These are phyloP conservation scores for Claviceps sp. DNA, from an alignment of 2,329 filamentous ascomycete species.

Conservation along the genomic window DNA sequence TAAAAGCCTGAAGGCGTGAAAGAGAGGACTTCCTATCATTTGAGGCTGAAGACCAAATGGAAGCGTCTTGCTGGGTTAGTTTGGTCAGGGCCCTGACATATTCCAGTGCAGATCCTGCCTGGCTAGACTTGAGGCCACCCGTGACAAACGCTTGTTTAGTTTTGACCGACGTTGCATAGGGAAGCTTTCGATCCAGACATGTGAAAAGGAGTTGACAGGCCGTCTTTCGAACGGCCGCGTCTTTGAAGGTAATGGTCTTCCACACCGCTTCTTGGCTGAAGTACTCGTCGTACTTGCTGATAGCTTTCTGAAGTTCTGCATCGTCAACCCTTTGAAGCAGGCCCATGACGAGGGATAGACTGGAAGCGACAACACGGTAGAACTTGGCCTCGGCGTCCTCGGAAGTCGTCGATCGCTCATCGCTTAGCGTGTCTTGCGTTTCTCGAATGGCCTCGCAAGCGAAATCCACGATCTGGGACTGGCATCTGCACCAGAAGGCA, in stretches of 20 bases:
- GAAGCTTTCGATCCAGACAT: constrained; percentile 33
- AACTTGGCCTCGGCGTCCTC: constrained; percentile 85
- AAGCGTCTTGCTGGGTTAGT: constrained; percentile 51
- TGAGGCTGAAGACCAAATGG: constrained; percentile 53
- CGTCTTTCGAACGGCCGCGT: constrained; percentile 36
- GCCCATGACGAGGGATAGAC: constrained; percentile 40
- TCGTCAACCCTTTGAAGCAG: constrained; percentile 32
- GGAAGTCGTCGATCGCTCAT: constrained; percentile 68
- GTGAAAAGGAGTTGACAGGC: constrained; percentile 36
- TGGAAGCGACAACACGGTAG: constrained; percentile 52
- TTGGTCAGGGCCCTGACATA: constrained; percentile 53
- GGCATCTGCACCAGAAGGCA: constrained; percentile 70
- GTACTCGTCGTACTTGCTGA: constrained; percentile 49
- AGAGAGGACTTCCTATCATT: constrained; percentile 40
- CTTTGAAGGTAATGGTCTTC: constrained; percentile 52
- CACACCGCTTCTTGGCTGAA: constrained; percentile 55
- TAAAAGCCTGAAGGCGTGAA: constrained; percentile 51
- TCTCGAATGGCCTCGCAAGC: constrained; percentile 70
- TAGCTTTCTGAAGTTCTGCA: constrained; percentile 44
- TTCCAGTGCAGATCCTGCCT: constrained; percentile 60
- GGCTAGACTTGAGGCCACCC: constrained; percentile 58
- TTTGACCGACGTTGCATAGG: constrained; percentile 35
- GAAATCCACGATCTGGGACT: constrained; percentile 68
- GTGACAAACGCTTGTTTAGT: constrained; percentile 50
- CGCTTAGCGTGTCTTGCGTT: constrained; percentile 69